phyloP scores from a whole-genome alignment of 106 monocot species.

The Alisma plantagoaquatica region DNA sequence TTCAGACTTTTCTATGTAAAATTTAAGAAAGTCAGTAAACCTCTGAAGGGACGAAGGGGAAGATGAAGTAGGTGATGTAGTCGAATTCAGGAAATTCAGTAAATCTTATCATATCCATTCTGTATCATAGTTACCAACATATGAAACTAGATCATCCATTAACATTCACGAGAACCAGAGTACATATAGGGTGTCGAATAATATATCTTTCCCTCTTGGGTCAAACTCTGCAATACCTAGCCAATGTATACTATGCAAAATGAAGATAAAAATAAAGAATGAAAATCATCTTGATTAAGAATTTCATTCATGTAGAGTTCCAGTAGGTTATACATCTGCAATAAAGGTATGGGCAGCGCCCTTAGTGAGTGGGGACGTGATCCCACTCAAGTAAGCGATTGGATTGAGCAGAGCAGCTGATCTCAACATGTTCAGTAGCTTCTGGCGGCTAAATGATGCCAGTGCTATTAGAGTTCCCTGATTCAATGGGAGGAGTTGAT shows the following conservation, averaged over 20 bases:
- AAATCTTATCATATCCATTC: too few species aligned
- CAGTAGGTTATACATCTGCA: too few species aligned
- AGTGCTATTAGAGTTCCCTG: slow-evolving; percentile 55
- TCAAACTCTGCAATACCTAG: slow-evolving; percentile 86
- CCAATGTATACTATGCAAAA: slow-evolving; percentile 37
- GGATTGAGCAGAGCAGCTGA: slow-evolving; percentile 48
- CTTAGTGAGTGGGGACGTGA: slow-evolving; percentile 42
- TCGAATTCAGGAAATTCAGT: too few species aligned
- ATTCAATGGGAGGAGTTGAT: neutral
- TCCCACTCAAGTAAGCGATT: slow-evolving; percentile 47
- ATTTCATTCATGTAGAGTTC: too few species aligned
- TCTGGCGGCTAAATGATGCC: slow-evolving; percentile 51
- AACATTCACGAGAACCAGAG: too few species aligned
- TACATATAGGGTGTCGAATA: too few species aligned
- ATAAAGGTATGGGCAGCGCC: slow-evolving; percentile 44
- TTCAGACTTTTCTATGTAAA: too few species aligned
- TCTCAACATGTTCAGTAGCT: slow-evolving; percentile 36
- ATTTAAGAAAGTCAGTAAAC: too few species aligned
- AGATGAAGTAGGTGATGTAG: too few species aligned
- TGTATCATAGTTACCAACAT: too few species aligned
- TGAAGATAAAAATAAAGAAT: neutral
- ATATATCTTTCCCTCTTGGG: slow-evolving; percentile 38
- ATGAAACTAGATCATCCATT: too few species aligned
- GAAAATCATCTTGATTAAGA: neutral
- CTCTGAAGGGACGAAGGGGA: too few species aligned